A percentile compares a stretch with the other conserved stretches of the same genome.
Evolutionary conservation across 148 eudicot species (phyloP).

Genomic region (Rhododendron williamsianum): DNA sequence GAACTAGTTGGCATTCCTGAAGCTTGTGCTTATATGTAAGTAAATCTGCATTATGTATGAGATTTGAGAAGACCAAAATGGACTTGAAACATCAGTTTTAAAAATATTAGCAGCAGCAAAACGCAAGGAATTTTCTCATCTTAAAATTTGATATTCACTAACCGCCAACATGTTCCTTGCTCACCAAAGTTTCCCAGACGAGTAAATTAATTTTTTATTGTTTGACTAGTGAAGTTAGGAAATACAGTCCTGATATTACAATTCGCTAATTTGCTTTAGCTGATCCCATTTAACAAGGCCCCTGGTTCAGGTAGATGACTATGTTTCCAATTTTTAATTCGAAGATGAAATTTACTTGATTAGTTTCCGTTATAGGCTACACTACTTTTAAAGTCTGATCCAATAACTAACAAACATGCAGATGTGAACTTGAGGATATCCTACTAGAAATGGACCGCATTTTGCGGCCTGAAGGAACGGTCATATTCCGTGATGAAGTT

Average conservation of each 20-base stretch:
- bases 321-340: too few relatives aligned
- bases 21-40: background rate
- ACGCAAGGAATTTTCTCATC: background rate
- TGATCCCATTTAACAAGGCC: too few relatives aligned
- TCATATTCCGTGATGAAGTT: constrained; percentile 68
- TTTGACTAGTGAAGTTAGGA: background rate
- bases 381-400: background rate
- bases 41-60: too few relatives aligned
- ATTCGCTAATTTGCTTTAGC: too few relatives aligned
- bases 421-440: constrained; percentile 69
- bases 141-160: background rate
- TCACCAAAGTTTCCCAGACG: background rate
- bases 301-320: background rate
- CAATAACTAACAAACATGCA: constrained; percentile 11
- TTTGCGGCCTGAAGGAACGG: constrained; percentile 72
- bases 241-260: background rate
- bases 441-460: constrained; percentile 84
- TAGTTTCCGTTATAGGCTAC: background rate
- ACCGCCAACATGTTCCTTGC: background rate
- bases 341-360: background rate
- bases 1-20: background rate
- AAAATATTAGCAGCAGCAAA: too few relatives aligned
- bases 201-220: background rate
- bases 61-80: background rate
- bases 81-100: background rate